Percentiles rank a stretch among this genome's conserved stretches.
These are phyloP conservation scores for Colletotrichum phormii DNA, from an alignment of 2,329 filamentous ascomycete genomes.

Conservation along the genomic window DNA sequence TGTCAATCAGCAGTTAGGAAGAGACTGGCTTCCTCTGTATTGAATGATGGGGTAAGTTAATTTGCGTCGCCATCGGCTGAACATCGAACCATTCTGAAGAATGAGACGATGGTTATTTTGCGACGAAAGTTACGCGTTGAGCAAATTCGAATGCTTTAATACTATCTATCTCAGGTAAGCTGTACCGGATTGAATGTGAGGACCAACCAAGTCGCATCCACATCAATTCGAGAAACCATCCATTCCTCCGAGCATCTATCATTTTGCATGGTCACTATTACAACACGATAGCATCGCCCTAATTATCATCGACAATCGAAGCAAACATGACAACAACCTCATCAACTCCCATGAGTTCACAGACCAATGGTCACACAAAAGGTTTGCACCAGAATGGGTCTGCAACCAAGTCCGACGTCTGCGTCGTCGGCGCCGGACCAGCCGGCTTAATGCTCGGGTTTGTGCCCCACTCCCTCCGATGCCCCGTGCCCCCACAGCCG, in stretches of 20 bases:
- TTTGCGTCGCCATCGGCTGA: neutral
- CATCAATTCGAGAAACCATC: neutral
- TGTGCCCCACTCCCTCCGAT: constrained; percentile 4
- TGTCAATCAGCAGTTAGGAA: neutral
- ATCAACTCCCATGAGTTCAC: neutral
- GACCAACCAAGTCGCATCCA: too few relatives aligned
- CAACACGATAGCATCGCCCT: neutral
- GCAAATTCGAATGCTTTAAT: neutral
- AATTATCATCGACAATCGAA: neutral
- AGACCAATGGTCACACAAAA: neutral
- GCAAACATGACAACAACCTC: constrained; percentile 18
- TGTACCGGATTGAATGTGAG: too few relatives aligned
- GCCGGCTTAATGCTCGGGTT: constrained; percentile 33
- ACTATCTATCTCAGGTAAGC: neutral
- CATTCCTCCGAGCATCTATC: neutral
- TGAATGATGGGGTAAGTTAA: neutral
- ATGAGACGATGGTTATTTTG: neutral
- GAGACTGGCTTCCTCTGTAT: neutral
- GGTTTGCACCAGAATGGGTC: neutral
- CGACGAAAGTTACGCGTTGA: neutral
- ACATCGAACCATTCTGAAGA: constrained; percentile 9
- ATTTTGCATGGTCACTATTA: neutral
- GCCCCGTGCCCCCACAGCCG: neutral
- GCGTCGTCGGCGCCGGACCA: constrained; percentile 26
- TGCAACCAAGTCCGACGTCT: constrained; percentile 11